A percentile compares a stretch with the other conserved stretches of the same genome.
Conservation (phyloP, 208 protist species). For the Leishmania lainsoni region DNA sequence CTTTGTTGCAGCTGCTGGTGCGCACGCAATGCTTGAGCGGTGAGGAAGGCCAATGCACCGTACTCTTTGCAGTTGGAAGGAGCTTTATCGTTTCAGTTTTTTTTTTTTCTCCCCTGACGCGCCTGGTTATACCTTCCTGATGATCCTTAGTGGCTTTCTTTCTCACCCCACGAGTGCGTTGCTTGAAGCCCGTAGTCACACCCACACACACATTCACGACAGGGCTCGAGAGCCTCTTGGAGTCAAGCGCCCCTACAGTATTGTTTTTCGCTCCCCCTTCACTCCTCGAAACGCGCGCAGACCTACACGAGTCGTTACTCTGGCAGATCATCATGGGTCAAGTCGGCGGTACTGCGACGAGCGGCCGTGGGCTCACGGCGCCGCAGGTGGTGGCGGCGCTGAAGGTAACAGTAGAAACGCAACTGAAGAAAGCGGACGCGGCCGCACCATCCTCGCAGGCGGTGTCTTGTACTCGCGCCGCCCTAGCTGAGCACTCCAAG, state of each 20-base stretch:
- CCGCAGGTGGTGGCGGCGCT: constrained; percentile 67
- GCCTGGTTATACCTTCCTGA: neutral
- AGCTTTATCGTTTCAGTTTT: neutral
- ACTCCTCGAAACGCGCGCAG: neutral
- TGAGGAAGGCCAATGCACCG: neutral
- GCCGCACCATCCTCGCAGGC: neutral
- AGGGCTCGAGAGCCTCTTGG: neutral
- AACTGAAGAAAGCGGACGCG: constrained; percentile 29
- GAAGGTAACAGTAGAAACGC: constrained; percentile 19
- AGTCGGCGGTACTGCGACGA: constrained; percentile 59
- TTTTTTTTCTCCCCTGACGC: neutral
- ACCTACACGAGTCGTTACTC: neutral
- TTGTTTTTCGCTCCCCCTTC: neutral
- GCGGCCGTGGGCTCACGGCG: constrained; percentile 67
- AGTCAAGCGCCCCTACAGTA: neutral
- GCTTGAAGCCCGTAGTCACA: neutral
- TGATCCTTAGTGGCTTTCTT: too few relatives aligned
- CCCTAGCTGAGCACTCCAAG: constrained; percentile 15
- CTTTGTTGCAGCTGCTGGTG: neutral
- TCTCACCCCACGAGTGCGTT: too few relatives aligned
- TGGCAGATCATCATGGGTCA: constrained; percentile 26
- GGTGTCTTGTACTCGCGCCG: constrained; percentile 19
- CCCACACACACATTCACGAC: neutral
- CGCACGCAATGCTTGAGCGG: neutral
- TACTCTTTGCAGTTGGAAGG: neutral